Percentiles rank a stretch among this genome's conserved stretches.
phyloP scores from a whole-genome alignment of 768 basidiomycete genomes.

The Suillus decipiens region DNA sequence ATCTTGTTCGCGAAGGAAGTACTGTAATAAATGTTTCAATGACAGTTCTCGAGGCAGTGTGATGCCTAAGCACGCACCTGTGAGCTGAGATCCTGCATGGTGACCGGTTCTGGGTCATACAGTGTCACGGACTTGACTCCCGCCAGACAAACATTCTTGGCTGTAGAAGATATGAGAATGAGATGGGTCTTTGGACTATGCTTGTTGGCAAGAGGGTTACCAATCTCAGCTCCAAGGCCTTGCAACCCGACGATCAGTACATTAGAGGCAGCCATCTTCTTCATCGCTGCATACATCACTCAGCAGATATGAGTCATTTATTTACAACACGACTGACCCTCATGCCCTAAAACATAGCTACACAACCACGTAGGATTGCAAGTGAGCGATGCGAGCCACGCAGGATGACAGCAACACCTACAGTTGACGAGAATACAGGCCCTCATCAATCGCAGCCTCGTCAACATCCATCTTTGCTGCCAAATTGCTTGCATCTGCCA shows the following conservation, averaged over 20 bases:
- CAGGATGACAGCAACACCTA: slow-evolving; percentile 43
- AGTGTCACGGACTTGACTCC: slow-evolving; percentile 98
- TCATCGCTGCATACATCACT: slow-evolving; percentile 78
- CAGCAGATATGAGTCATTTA: slow-evolving; percentile 14
- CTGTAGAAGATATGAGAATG: slow-evolving; percentile 33
- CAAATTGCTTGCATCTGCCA: slow-evolving; percentile 39
- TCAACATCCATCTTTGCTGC: slow-evolving; percentile 78
- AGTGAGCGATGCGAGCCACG: slow-evolving; percentile 21
- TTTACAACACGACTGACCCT: slow-evolving; percentile 56
- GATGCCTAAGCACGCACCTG: slow-evolving; percentile 57
- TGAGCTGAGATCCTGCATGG: slow-evolving; percentile 87
- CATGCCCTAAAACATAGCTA: slow-evolving; percentile 95
- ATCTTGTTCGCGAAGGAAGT: slow-evolving; percentile 89
- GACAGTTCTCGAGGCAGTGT: slow-evolving; percentile 1
- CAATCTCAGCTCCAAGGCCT: slow-evolving; percentile 95
- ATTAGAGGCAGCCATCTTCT: slow-evolving; percentile 96
- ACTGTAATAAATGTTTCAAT: slow-evolving; percentile 49
- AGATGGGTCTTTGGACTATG: not conserved
- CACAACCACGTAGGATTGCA: slow-evolving; percentile 19
- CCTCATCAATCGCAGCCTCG: slow-evolving; percentile 88
- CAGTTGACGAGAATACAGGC: slow-evolving; percentile 92
- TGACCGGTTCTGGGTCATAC: slow-evolving; percentile 89
- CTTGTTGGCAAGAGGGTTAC: slow-evolving; percentile 39
- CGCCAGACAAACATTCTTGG: slow-evolving; percentile 93
- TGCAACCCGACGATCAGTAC: slow-evolving; percentile 91